Conservation (phyloP, 164 flowering plant species). For the Berberis vulgaris region DNA sequence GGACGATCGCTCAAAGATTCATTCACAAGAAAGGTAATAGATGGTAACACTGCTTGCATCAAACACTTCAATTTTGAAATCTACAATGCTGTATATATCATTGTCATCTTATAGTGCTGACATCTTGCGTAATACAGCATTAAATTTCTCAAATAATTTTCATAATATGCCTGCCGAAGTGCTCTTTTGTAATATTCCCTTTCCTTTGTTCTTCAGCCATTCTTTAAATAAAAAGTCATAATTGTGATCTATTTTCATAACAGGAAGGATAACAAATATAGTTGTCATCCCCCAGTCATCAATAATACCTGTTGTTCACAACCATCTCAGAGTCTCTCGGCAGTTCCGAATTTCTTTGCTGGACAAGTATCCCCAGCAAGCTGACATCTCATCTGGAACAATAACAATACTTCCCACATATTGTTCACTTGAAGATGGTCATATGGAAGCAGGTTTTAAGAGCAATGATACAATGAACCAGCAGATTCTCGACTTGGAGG, state of each 20-base stretch:
- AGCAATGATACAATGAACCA: constrained; percentile 19
- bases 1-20: constrained; percentile 26
- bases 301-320: constrained; percentile 15
- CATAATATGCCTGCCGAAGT: no score
- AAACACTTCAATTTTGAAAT: background rate
- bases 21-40: constrained; percentile 39
- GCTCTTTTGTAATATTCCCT: background rate
- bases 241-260: background rate
- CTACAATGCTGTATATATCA: background rate
- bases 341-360: constrained; percentile 26
- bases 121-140: no score
- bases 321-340: constrained; percentile 17
- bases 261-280: constrained; percentile 45
- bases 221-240: background rate
- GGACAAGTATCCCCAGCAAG: constrained; percentile 35
- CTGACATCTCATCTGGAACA: constrained; percentile 16
- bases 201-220: background rate
- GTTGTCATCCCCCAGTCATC: constrained; percentile 32
- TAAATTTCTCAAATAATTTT: no score
- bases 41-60: background rate
- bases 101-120: no score
- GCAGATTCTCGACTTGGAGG: constrained; percentile 42
- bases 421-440: constrained; percentile 19
- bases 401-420: constrained; percentile 15
- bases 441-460: constrained; percentile 7